Conservation (phyloP, 1,284 basidiomycete species). For the Cutaneotrichosporon daszewskae region DNA sequence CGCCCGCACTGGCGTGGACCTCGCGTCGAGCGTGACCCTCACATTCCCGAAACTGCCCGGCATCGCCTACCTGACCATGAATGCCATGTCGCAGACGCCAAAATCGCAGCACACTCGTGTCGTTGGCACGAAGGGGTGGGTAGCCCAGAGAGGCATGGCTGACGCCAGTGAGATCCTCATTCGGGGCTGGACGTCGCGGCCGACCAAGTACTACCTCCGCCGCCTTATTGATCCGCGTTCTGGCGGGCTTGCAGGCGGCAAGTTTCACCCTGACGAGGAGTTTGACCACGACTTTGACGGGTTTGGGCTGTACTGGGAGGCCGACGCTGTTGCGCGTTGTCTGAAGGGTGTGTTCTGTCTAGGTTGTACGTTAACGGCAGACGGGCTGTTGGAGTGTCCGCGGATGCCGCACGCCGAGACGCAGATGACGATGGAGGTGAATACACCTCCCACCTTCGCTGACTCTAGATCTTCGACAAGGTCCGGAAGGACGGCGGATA, state of each 20-base stretch:
- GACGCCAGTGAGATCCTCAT: no score
- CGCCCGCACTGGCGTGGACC: constrained; percentile 70
- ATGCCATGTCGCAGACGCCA: constrained; percentile 13
- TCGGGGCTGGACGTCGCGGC: no score
- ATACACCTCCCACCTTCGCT: constrained; percentile 42
- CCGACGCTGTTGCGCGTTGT: constrained; percentile 67
- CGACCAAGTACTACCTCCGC: constrained; percentile 16
- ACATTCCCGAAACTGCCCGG: constrained; percentile 19
- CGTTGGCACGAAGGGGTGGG: no score
- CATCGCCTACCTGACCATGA: constrained; percentile 18
- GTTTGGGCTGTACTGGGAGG: constrained; percentile 41
- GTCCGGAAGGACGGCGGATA: constrained; percentile 43
- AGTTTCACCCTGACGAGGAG: constrained; percentile 26
- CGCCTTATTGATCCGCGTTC: constrained; percentile 4
- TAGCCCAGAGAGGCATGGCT: no score
- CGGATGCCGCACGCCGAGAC: constrained; percentile 71
- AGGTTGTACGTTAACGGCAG: constrained; percentile 37
- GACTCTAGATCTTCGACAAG: constrained; percentile 45
- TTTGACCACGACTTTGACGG: constrained; percentile 8
- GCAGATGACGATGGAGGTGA: no score
- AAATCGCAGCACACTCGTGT: no score
- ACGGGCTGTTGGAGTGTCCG: constrained; percentile 66
- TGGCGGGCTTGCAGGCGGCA: constrained; percentile 38
- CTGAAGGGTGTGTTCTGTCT: no score
- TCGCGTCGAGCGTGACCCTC: constrained; percentile 46